These are phyloP conservation scores for Hypoxylon sp. DNA, from an alignment of 2,329 filamentous ascomycete species.

Conservation along the genomic window DNA sequence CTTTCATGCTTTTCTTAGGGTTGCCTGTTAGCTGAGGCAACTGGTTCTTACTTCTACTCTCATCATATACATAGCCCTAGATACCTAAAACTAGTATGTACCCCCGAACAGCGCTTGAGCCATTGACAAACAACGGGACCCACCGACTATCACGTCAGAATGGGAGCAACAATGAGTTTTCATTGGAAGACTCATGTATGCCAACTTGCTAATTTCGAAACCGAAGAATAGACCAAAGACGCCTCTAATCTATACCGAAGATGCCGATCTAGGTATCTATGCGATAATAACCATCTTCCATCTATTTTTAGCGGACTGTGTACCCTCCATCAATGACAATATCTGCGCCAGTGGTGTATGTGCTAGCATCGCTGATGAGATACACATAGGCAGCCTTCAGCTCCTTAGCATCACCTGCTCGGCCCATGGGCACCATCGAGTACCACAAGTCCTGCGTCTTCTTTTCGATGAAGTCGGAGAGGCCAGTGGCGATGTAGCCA, in stretches of 20 bases:
- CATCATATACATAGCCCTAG: too few species aligned
- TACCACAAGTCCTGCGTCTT: constrained; percentile 52
- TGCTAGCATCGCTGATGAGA: constrained; percentile 79
- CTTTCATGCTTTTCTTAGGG: not conserved
- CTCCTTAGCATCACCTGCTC: constrained; percentile 74
- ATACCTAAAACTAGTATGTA: too few species aligned
- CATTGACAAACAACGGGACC: too few species aligned
- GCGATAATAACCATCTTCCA: not conserved
- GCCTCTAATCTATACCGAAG: constrained; percentile 20
- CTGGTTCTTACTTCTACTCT: not conserved
- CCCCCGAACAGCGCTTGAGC: too few species aligned
- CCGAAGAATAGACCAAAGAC: constrained; percentile 3
- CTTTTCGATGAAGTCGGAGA: constrained; percentile 59
- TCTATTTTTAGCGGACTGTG: constrained; percentile 46
- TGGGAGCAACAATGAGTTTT: too few species aligned
- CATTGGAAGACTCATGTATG: not conserved
- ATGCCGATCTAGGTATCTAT: constrained; percentile 16
- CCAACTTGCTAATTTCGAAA: not conserved
- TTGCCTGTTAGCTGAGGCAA: not conserved
- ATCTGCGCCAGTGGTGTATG: constrained; percentile 80
- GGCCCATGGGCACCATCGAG: constrained; percentile 55
- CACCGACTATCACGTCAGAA: too few species aligned
- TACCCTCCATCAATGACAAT: constrained; percentile 81
- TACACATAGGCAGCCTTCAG: constrained; percentile 82
- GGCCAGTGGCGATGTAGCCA: constrained; percentile 66